Conservation (phyloP, 2,329 filamentous ascomycete genomes). For the Sporothrix inflata region DNA sequence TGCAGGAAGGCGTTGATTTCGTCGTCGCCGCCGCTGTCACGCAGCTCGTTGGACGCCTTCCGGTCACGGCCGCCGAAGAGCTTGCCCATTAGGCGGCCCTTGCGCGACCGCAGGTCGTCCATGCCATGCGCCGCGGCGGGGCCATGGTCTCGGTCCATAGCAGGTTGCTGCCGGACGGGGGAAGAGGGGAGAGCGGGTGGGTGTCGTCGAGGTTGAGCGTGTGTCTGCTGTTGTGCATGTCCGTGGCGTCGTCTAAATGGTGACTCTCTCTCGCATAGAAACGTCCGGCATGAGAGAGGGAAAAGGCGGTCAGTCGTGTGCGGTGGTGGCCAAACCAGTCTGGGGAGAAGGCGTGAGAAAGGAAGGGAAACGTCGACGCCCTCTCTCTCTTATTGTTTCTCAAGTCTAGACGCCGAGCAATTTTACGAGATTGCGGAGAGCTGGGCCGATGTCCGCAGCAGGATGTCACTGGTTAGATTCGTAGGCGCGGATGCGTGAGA, state of each 20-base stretch:
- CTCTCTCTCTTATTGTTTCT: neutral
- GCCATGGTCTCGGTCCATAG: slow-evolving; percentile 33
- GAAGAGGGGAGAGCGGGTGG: neutral
- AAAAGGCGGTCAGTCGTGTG: neutral
- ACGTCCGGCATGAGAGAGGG: neutral
- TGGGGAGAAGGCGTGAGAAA: neutral
- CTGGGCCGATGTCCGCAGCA: slow-evolving; percentile 12
- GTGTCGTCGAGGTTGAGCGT: neutral
- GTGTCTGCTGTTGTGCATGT: neutral
- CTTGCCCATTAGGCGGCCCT: slow-evolving; percentile 65
- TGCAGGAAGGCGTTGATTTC: slow-evolving; percentile 63
- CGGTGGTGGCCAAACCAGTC: neutral
- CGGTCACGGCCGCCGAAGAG: slow-evolving; percentile 54
- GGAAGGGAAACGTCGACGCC: neutral
- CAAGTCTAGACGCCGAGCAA: slow-evolving; percentile 17
- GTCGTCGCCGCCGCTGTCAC: slow-evolving; percentile 38
- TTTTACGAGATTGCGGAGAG: slow-evolving; percentile 4
- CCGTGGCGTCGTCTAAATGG: too few species aligned
- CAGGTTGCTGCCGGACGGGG: neutral
- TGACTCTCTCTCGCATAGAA: neutral
- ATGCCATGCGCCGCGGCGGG: slow-evolving; percentile 21
- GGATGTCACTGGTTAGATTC: neutral
- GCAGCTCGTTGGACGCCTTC: slow-evolving; percentile 45
- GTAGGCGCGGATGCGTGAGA: neutral
- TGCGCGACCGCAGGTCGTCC: slow-evolving; percentile 43